phyloP scores from a whole-genome alignment of 164 flowering plant genomes.

The Vitis amurensis region DNA sequence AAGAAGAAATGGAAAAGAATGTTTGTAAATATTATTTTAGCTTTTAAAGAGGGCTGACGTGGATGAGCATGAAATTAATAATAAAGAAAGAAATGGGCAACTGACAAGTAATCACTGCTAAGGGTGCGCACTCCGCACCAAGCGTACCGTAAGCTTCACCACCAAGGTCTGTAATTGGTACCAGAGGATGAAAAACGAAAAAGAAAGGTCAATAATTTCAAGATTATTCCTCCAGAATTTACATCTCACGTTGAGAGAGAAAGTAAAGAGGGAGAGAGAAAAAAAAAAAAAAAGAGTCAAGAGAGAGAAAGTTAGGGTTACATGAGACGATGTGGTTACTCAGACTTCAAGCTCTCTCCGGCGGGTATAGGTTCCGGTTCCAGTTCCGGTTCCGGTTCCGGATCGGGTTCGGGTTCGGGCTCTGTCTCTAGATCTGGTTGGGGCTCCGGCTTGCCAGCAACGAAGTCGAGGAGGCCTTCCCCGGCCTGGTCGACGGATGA shows the following conservation, averaged over 20 bases:
- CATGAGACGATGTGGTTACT: background rate
- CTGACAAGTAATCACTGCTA: too few species aligned
- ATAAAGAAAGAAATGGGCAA: too few species aligned
- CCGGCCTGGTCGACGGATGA: conserved; percentile 20
- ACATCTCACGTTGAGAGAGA: background rate
- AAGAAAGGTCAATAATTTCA: background rate
- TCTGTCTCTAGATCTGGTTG: background rate
- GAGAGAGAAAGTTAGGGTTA: background rate
- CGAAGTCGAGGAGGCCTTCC: conserved; percentile 40
- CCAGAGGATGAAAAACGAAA: background rate
- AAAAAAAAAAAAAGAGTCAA: background rate
- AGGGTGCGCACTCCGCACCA: too few species aligned
- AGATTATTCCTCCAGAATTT: conserved; percentile 4
- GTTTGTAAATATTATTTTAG: too few species aligned
- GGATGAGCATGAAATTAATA: too few species aligned
- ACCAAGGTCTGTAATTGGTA: too few species aligned
- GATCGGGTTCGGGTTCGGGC: too few species aligned
- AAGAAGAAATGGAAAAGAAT: too few species aligned
- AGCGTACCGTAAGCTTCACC: too few species aligned
- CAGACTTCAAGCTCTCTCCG: conserved; percentile 12
- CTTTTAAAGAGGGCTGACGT: too few species aligned
- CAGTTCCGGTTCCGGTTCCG: too few species aligned
- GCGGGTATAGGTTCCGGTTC: background rate
- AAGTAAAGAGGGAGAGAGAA: background rate
- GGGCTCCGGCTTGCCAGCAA: conserved; percentile 32